Evolutionary conservation across 2,329 filamentous ascomycete species (phyloP).

Genomic region (Tolypocladium cylindrosporum): DNA sequence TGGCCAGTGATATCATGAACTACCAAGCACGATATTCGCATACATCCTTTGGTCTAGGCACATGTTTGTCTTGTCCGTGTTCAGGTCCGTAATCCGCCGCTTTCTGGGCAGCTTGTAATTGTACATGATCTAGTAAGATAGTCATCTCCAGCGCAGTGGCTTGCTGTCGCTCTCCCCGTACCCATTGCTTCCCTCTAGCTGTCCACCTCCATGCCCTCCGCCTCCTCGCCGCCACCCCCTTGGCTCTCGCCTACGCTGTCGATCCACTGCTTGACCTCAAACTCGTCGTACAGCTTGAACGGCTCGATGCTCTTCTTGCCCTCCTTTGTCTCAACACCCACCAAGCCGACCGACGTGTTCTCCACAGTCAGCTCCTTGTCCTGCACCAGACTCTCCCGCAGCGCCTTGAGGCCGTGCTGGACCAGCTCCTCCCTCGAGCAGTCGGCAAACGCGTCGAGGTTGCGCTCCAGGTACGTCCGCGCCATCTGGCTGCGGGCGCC

Average conservation of each 20-base stretch:
- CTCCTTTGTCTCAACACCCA: conserved; percentile 47
- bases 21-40: not conserved
- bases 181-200: conserved; percentile 14
- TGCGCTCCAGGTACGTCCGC: conserved; percentile 87
- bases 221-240: conserved; percentile 28
- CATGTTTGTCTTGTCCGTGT: not conserved
- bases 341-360: conserved; percentile 86
- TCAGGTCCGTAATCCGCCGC: not conserved
- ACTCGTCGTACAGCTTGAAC: conserved; percentile 86
- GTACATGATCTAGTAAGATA: conserved; percentile 23
- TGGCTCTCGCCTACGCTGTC: conserved; percentile 56
- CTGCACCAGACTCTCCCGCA: conserved; percentile 93
- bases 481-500: conserved; percentile 96
- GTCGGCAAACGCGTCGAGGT: conserved; percentile 72
- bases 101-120: conserved; percentile 17
- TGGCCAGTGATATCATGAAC: no score
- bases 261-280: conserved; percentile 77
- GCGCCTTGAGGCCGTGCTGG: conserved; percentile 76
- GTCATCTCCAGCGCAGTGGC: not conserved
- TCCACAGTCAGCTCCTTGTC: conserved; percentile 96
- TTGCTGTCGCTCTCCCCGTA: not conserved
- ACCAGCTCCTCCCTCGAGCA: conserved; percentile 78
- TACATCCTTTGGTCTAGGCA: not conserved
- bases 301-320: conserved; percentile 55
- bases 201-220: conserved; percentile 24